Evolutionary conservation across 139 green algal species (phyloP).

Genomic region (Tetradesmus obliquus): DNA sequence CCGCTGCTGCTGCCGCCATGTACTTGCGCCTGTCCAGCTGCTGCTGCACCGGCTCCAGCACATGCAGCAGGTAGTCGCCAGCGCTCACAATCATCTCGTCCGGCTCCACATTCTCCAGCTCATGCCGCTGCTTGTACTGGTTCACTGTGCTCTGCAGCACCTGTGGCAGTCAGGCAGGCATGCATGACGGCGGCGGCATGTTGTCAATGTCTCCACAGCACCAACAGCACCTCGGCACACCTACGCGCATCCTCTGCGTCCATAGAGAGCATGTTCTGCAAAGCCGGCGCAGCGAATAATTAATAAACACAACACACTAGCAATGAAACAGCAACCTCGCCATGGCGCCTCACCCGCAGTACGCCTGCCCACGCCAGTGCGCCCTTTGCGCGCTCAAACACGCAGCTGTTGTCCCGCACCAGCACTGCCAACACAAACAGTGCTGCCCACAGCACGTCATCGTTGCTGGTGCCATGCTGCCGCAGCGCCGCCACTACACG

Average conservation of each 20-base stretch:
- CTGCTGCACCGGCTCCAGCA: constrained; percentile 43
- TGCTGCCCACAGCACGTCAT: constrained; percentile 70
- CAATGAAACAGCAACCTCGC: background rate
- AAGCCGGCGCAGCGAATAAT: background rate
- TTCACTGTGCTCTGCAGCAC: constrained; percentile 34
- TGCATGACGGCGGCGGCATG: no score
- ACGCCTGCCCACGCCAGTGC: constrained; percentile 47
- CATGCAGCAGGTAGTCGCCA: constrained; percentile 55
- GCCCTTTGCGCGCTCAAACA: constrained; percentile 44
- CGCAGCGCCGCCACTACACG: constrained; percentile 47
- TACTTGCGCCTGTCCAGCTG: constrained; percentile 25
- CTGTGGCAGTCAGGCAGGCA: constrained; percentile 24
- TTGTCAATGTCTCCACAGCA: background rate
- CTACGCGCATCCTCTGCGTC: background rate
- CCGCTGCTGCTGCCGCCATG: background rate
- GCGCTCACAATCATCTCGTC: constrained; percentile 68
- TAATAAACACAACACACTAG: background rate
- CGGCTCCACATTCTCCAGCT: constrained; percentile 28
- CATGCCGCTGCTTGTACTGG: constrained; percentile 37
- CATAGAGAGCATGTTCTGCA: background rate
- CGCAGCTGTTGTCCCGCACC: constrained; percentile 54
- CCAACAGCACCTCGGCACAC: background rate
- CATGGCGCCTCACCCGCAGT: constrained; percentile 1
- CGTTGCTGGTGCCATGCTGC: constrained; percentile 47
- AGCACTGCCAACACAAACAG: constrained; percentile 70